These are phyloP conservation scores for Silene coronaria DNA, from an alignment of 179 eudicot species.

Conservation along the genomic window DNA sequence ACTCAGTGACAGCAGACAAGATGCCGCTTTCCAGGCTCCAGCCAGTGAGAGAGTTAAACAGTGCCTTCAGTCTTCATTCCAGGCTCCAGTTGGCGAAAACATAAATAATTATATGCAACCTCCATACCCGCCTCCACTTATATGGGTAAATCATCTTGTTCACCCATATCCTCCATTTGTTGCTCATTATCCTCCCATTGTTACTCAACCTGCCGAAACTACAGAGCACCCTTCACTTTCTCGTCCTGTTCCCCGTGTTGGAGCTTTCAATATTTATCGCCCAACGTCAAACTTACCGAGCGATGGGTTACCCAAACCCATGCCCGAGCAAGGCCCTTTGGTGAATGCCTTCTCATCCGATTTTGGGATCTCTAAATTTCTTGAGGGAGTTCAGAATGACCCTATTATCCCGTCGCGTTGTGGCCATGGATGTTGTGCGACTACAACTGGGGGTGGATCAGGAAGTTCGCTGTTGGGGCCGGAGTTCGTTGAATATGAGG, in stretches of 20 bases:
- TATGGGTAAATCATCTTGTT: constrained; percentile 19
- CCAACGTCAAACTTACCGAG: constrained; percentile 27
- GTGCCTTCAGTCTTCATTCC: constrained; percentile 6
- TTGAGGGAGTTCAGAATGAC: constrained; percentile 43
- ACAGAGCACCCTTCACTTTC: constrained; percentile 27
- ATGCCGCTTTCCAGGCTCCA: background rate
- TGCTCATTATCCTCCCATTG: constrained; percentile 14
- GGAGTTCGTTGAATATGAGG: constrained; percentile 73
- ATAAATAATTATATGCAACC: constrained; percentile 16
- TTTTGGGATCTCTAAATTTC: constrained; percentile 37
- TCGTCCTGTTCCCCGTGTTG: constrained; percentile 58
- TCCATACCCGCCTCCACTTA: constrained; percentile 17
- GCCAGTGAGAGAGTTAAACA: background rate
- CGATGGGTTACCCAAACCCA: constrained; percentile 25
- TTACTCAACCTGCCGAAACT: constrained; percentile 22
- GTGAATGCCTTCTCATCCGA: constrained; percentile 47
- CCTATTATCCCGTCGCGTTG: constrained; percentile 51
- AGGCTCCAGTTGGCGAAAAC: constrained; percentile 16
- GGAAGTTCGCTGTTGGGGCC: constrained; percentile 59
- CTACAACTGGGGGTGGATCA: constrained; percentile 22
- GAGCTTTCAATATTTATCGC: constrained; percentile 56
- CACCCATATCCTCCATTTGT: constrained; percentile 15
- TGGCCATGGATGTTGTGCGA: constrained; percentile 68
- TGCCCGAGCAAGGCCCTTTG: constrained; percentile 46
- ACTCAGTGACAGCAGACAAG: constrained; percentile 2